Evolutionary conservation across 1,139 yeast genomes (phyloP).

Genomic region (Hyphopichia wangnamkhiaoensis): DNA sequence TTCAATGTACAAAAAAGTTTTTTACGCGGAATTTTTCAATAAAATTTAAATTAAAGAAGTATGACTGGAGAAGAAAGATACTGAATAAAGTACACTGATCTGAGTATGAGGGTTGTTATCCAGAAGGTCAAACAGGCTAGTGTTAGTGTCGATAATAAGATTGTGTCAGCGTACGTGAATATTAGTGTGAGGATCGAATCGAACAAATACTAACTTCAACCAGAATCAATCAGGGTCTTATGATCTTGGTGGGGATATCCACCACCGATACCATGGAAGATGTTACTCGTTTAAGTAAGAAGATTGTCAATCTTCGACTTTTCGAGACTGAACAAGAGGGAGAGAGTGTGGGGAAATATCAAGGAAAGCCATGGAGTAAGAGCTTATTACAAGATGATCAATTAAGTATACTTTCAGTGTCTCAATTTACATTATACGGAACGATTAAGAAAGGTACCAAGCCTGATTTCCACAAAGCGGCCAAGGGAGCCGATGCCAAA

Average conservation of each 20-base stretch:
- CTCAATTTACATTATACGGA: conserved; percentile 89
- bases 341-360: conserved; percentile 42
- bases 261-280: conserved; percentile 75
- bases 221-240: conserved; percentile 70
- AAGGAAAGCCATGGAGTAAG: conserved; percentile 62
- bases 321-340: conserved; percentile 62
- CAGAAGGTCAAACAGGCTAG: conserved; percentile 88
- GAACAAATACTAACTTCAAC: conserved; percentile 7
- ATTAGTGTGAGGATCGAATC: not conserved
- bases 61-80: not conserved
- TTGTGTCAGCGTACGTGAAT: conserved; percentile 65
- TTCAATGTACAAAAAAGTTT: no score
- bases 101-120: conserved; percentile 76
- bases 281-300: conserved; percentile 65
- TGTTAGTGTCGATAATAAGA: conserved; percentile 71
- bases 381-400: conserved; percentile 33
- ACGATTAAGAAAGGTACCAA: conserved; percentile 85
- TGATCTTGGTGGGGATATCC: conserved; percentile 83
- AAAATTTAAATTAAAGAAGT: not conserved
- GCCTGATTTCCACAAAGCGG: conserved; percentile 92
- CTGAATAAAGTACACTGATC: not conserved
- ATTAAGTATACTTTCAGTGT: conserved; percentile 52
- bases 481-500: conserved; percentile 73
- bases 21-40: no score
- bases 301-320: conserved; percentile 61